Percentiles rank a stretch among this genome's conserved stretches.
Conservation (phyloP, 768 basidiomycete species). For the Suillus tomentosus region DNA sequence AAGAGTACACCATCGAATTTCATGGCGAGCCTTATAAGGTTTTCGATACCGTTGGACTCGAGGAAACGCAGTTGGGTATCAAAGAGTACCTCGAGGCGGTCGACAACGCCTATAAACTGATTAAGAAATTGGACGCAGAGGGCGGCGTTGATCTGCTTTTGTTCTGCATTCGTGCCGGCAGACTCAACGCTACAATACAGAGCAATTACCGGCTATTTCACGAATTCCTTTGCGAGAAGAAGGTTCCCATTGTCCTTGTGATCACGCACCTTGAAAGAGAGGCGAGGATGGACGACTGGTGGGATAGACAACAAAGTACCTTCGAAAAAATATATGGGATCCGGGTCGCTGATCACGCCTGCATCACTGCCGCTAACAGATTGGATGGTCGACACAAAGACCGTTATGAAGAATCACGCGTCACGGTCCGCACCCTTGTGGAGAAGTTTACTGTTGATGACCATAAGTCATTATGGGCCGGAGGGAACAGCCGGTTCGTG, state of each 20-base stretch:
- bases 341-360: slow-evolving; percentile 38
- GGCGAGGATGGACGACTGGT: slow-evolving; percentile 37
- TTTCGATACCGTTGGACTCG: slow-evolving; percentile 35
- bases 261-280: slow-evolving; percentile 44
- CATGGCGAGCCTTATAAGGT: slow-evolving; percentile 20
- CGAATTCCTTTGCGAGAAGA: slow-evolving; percentile 39
- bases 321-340: slow-evolving; percentile 29
- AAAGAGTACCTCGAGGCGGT: slow-evolving; percentile 30
- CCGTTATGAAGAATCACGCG: slow-evolving; percentile 38
- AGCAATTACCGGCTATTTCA: slow-evolving; percentile 43
- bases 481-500: slow-evolving; percentile 21
- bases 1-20: slow-evolving; percentile 24
- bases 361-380: slow-evolving; percentile 38
- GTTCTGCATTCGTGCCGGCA: slow-evolving; percentile 40
- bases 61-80: slow-evolving; percentile 32
- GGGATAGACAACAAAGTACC: slow-evolving; percentile 29
- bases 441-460: slow-evolving; percentile 10
- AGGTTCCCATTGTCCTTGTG: slow-evolving; percentile 43
- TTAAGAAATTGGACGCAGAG: slow-evolving; percentile 24
- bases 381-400: slow-evolving; percentile 30
- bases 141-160: slow-evolving; percentile 37
- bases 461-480: slow-evolving; percentile 6
- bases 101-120: slow-evolving; percentile 30
- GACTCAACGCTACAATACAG: slow-evolving; percentile 30
- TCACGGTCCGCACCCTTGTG: slow-evolving; percentile 26